phyloP scores from a whole-genome alignment of 345 rosid genomes.

The Ceriops tagal region DNA sequence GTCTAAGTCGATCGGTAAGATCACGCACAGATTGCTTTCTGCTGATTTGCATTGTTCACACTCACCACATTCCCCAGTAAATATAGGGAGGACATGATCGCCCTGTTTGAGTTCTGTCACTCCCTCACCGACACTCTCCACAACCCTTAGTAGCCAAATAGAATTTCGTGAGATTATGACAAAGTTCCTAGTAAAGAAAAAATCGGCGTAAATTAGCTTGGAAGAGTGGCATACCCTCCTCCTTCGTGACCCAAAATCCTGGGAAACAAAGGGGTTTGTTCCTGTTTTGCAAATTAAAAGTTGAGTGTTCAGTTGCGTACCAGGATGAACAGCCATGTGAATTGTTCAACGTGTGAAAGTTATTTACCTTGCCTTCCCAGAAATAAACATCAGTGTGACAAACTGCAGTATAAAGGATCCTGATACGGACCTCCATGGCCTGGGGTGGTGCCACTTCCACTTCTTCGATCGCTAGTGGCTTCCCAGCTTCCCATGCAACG shows the following conservation, averaged over 20 bases:
- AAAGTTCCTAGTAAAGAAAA: neutral
- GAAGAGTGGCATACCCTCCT: constrained; percentile 25
- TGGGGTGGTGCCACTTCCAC: constrained; percentile 59
- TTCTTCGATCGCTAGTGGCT: constrained; percentile 46
- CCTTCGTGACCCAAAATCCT: constrained; percentile 44
- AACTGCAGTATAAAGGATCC: constrained; percentile 35
- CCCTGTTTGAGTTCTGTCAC: constrained; percentile 37
- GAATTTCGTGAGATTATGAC: neutral
- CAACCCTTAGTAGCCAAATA: constrained; percentile 24
- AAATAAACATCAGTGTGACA: constrained; percentile 52
- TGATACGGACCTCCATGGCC: constrained; percentile 41
- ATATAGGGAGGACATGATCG: constrained; percentile 47
- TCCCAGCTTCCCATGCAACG: constrained; percentile 58
- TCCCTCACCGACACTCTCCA: constrained; percentile 42
- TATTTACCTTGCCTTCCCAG: constrained; percentile 48
- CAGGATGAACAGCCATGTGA: neutral
- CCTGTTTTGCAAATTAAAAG: constrained; percentile 16
- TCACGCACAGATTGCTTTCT: constrained; percentile 42
- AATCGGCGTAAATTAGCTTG: neutral
- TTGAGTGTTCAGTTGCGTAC: neutral
- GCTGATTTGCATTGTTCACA: constrained; percentile 39
- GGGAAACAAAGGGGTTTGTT: constrained; percentile 40
- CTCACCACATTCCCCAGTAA: constrained; percentile 43
- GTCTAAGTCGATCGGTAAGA: constrained; percentile 31
- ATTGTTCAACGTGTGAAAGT: neutral